Evolutionary conservation across 1,284 basidiomycete species (phyloP).

Genomic region (Ceratobasidium sp.): DNA sequence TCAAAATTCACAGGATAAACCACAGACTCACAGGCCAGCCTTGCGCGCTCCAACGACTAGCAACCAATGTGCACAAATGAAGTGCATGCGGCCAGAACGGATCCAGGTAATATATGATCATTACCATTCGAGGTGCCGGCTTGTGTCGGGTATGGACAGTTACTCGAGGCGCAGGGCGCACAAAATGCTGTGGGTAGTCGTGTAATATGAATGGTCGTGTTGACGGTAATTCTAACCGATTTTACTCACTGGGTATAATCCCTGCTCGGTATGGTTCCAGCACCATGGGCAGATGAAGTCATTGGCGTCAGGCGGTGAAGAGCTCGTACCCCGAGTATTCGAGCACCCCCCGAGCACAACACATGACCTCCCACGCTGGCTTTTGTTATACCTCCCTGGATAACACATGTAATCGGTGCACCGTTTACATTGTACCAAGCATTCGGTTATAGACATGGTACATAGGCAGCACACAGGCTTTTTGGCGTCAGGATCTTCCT

Average conservation of each 20-base stretch:
- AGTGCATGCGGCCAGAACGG: conserved; percentile 28
- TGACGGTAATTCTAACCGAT: background rate
- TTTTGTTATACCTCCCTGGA: background rate
- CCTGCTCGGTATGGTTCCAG: background rate
- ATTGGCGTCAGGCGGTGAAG: background rate
- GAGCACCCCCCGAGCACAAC: background rate
- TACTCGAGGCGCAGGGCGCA: background rate
- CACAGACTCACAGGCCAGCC: conserved; percentile 25
- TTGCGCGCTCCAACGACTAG: background rate
- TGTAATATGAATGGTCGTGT: background rate
- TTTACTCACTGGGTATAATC: conserved; percentile 4
- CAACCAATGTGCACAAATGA: background rate
- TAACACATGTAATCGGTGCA: conserved; percentile 5
- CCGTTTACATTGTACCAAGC: background rate
- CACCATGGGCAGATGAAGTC: conserved; percentile 4
- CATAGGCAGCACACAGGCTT: background rate
- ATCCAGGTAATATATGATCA: conserved; percentile 25
- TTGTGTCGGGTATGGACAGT: background rate
- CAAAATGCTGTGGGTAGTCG: background rate
- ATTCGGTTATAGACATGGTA: background rate
- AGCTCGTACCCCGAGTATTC: background rate
- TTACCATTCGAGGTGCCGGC: conserved; percentile 10
- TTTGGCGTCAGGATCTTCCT: background rate
- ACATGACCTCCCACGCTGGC: background rate
- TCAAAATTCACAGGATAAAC: background rate